phyloP scores from a whole-genome alignment of 805 yeast genomes.

The Zygosaccharomyces bailii region DNA sequence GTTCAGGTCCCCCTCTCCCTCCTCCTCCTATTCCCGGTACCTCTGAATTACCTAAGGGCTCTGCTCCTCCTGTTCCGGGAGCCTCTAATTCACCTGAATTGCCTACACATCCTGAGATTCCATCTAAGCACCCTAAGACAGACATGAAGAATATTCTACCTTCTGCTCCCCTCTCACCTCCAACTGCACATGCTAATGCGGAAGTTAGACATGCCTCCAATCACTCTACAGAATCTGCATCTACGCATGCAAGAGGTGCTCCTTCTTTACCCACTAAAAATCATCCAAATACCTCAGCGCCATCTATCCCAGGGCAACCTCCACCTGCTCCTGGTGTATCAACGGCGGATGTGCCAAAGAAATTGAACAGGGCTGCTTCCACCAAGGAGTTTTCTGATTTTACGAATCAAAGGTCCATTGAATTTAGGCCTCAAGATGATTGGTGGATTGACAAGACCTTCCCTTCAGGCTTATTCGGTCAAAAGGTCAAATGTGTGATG shows the following conservation, averaged over 20 bases:
- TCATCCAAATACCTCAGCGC: slow-evolving; percentile 26
- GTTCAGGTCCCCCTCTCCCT: background rate
- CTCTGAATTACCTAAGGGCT: background rate
- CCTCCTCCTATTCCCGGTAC: background rate
- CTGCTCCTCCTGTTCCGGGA: background rate
- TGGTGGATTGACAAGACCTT: slow-evolving; percentile 71
- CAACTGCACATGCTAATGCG: background rate
- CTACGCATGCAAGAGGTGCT: background rate
- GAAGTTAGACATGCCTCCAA: background rate
- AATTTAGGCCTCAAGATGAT: slow-evolving; percentile 33
- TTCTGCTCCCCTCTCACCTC: background rate
- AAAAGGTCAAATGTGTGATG: slow-evolving; percentile 38
- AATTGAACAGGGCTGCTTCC: slow-evolving; percentile 18
- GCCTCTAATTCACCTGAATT: background rate
- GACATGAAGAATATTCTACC: too few species aligned
- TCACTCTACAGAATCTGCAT: background rate
- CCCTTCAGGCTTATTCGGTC: slow-evolving; percentile 43
- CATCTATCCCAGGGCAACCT: slow-evolving; percentile 8
- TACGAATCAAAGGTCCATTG: slow-evolving; percentile 9
- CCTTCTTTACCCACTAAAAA: slow-evolving; percentile 16
- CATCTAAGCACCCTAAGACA: background rate
- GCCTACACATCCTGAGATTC: background rate
- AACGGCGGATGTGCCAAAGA: slow-evolving; percentile 1
- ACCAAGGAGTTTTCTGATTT: slow-evolving; percentile 16
- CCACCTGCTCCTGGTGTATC: slow-evolving; percentile 11